Base-by-base conservation (phyloP, 2,329 filamentous ascomycete species). In the Pseudogymnoascus sp. region DNA sequence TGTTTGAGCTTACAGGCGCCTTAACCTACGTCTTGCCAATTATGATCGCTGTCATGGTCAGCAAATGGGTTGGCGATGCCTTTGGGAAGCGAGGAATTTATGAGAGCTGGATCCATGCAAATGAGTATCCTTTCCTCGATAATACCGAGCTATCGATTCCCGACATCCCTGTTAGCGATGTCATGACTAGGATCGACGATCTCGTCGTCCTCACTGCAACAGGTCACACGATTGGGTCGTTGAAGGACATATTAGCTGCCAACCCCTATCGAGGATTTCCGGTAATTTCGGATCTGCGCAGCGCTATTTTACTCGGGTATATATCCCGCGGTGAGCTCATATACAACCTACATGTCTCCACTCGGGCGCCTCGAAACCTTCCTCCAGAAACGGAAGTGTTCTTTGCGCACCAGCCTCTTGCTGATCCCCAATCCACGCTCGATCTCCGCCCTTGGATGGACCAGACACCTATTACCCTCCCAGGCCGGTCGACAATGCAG, bases 401-500 rank as follows among this genome's bases (percentile, higher is more conserved):
- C 74, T 97, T 99, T 75, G 82, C 84, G 0, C 90, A 95, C 71
- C 89, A 92, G 70, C 87, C 89, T 2, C 85, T 93, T 60, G 87
- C 88, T 0, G 90, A 96, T 69, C 88, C 90, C 0, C 79, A 82
- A 17, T 81, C 84, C 13, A 92, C 88, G 0, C 84, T 99, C 39
- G 94, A 99, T 74, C 81, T 99, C 9, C 81, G 93, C 6, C 92
- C 92, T 2, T 99, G 94, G 94, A 97, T 99, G 92, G 94, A 99
- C 74, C 93, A 97, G 74, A 99, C 94, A 0, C 94, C 94, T 0
- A 89, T 99, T 54, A 97, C 94, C 0, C 80, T 97, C 15, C 89
- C 91, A 41, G 86, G 85, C 21, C 84, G 86, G 65, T 86, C 86
- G 13, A 87, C 81, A 63, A 84, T 99, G 63, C 86, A 92, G 71